These are phyloP conservation scores for Coemansia sp. DNA, from an alignment of 192 early-diverging fungal genomes.

Conservation along the genomic window DNA sequence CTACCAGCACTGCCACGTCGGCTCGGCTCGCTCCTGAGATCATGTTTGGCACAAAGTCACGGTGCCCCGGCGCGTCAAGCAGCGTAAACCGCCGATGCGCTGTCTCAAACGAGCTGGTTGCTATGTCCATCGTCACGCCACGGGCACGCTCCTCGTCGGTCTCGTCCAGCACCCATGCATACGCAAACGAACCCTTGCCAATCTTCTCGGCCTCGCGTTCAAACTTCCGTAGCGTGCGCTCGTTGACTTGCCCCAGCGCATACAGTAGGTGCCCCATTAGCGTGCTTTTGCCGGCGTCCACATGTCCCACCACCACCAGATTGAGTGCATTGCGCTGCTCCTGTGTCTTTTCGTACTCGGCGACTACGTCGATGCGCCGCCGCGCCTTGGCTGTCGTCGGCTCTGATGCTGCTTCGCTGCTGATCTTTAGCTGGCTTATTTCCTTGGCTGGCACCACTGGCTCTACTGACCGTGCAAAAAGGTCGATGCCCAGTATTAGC, in stretches of 20 bases:
- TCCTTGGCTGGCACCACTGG: slow-evolving; percentile 20
- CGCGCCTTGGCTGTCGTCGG: slow-evolving; percentile 22
- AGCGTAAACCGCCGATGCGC: slow-evolving; percentile 74
- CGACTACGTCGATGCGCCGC: slow-evolving; percentile 38
- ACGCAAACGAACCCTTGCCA: slow-evolving; percentile 94
- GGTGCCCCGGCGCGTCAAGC: slow-evolving; percentile 95
- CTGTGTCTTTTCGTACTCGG: slow-evolving; percentile 40
- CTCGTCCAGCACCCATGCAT: slow-evolving; percentile 97
- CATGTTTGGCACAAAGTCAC: slow-evolving; percentile 99
- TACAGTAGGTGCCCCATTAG: slow-evolving; percentile 84
- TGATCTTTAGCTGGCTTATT: slow-evolving; percentile 27
- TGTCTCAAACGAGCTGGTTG: slow-evolving; percentile 86
- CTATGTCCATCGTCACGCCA: slow-evolving; percentile 98
- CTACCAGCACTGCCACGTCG: slow-evolving; percentile 92
- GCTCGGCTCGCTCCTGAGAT: slow-evolving; percentile 90
- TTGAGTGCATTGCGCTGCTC: slow-evolving; percentile 64
- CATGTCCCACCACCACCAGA: slow-evolving; percentile 84
- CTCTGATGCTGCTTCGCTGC: slow-evolving; percentile 11
- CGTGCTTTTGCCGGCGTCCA: slow-evolving; percentile 96
- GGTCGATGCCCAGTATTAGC: not conserved
- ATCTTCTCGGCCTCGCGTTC: slow-evolving; percentile 89
- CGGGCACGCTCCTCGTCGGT: slow-evolving; percentile 85
- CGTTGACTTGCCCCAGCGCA: slow-evolving; percentile 67
- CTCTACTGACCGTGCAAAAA: not conserved
- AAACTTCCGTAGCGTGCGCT: slow-evolving; percentile 82